These are phyloP conservation scores for Knoxdaviesia proteae DNA, from an alignment of 2,329 filamentous ascomycete species.

Conservation along the genomic window DNA sequence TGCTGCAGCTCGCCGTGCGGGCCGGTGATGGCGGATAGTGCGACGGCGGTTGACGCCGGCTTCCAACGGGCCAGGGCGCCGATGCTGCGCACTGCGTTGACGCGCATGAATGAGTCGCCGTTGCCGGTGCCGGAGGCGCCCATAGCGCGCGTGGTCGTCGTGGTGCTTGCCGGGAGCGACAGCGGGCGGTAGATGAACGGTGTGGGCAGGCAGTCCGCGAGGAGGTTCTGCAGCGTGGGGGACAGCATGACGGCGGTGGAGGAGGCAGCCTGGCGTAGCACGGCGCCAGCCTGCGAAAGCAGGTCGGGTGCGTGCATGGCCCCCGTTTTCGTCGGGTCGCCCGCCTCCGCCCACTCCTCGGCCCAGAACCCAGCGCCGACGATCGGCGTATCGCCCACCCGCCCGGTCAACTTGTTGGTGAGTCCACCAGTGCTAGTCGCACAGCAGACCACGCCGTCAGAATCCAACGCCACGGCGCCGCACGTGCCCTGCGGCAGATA, in stretches of 20 bases:
- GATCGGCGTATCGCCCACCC: conserved; percentile 71
- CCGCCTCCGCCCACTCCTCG: conserved; percentile 50
- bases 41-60: conserved; percentile 26
- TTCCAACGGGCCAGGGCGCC: conserved; percentile 52
- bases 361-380: conserved; percentile 80
- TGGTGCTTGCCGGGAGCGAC: not conserved
- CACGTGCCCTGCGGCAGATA: conserved; percentile 70
- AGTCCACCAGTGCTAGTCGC: conserved; percentile 53
- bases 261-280: conserved; percentile 2
- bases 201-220: conserved; percentile 40
- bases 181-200: conserved; percentile 19
- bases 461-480: conserved; percentile 63
- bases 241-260: conserved; percentile 14
- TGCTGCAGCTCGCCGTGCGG: conserved; percentile 50
- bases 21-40: conserved; percentile 45
- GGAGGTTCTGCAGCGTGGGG: conserved; percentile 21
- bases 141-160: conserved; percentile 20
- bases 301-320: conserved; percentile 4
- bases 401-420: conserved; percentile 72
- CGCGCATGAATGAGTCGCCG: conserved; percentile 67
- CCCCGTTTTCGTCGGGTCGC: conserved; percentile 8
- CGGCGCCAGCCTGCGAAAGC: conserved; percentile 11
- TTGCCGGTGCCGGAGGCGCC: conserved; percentile 68
- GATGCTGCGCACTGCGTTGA: conserved; percentile 49
- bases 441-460: conserved; percentile 50